Evolutionary conservation across 192 early-diverging fungal genomes (phyloP).

Genomic region (Allomyces javanicus): DNA sequence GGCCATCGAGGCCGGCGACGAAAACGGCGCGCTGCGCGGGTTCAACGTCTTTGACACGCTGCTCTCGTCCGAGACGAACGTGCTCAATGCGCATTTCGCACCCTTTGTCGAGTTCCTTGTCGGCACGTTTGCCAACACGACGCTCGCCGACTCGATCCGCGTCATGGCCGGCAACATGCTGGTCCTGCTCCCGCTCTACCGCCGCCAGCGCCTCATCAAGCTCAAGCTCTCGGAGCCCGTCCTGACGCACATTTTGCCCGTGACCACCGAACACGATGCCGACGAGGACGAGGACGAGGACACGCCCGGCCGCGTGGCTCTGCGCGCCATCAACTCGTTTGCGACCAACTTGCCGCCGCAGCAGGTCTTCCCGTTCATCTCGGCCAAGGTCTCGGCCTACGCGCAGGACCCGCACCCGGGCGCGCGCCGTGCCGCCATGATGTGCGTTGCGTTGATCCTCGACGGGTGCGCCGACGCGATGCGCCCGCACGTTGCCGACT

Average conservation of each 20-base stretch:
- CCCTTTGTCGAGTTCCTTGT: conserved; percentile 68
- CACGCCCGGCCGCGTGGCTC: conserved; percentile 19
- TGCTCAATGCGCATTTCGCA: conserved; percentile 56
- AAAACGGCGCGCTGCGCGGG: conserved; percentile 51
- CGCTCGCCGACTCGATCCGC: conserved; percentile 48
- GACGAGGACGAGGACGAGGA: conserved; percentile 49
- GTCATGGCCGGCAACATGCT: conserved; percentile 28
- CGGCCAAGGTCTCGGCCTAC: conserved; percentile 49
- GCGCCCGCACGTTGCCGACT: conserved; percentile 51
- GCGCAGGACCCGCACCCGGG: conserved; percentile 56
- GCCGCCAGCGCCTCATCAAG: conserved; percentile 16
- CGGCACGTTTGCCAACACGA: conserved; percentile 41
- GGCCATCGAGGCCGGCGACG: conserved; percentile 49
- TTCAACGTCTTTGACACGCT: conserved; percentile 77
- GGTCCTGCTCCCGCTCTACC: neutral
- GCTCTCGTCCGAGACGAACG: conserved; percentile 49
- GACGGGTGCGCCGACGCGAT: conserved; percentile 79
- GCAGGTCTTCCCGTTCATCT: conserved; percentile 65
- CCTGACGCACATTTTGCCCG: conserved; percentile 59
- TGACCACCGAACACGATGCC: conserved; percentile 59
- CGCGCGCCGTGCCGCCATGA: conserved; percentile 69
- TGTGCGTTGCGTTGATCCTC: conserved; percentile 56
- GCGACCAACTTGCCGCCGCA: conserved; percentile 67
- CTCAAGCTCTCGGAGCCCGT: conserved; percentile 63
- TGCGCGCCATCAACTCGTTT: conserved; percentile 54